phyloP scores from a whole-genome alignment of 2,329 filamentous ascomycete species.

The Sporothrix brasiliensis region DNA sequence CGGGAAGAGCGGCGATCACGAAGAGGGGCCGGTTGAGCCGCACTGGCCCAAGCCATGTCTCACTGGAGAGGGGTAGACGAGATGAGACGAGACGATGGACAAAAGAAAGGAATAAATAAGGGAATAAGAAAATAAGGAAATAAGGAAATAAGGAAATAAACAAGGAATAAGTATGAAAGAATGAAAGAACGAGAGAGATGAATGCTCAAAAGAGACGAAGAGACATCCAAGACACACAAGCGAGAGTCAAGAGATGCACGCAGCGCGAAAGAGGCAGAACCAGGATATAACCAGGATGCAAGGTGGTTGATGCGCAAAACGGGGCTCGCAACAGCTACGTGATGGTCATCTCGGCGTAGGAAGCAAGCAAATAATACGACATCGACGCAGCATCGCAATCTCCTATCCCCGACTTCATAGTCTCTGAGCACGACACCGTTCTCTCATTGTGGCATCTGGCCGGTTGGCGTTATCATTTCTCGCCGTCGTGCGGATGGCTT shows the following conservation, averaged over 20 bases:
- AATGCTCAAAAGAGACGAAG: background rate
- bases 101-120: background rate
- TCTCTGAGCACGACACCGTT: background rate
- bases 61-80: background rate
- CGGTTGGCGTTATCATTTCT: background rate
- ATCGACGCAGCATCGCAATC: no score
- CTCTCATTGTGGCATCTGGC: constrained; percentile 1
- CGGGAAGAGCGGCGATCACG: constrained; percentile 20
- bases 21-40: background rate
- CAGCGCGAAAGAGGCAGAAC: background rate
- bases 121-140: background rate
- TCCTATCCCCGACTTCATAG: background rate
- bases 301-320: constrained; percentile 1
- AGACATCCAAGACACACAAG: background rate
- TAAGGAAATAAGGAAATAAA: background rate
- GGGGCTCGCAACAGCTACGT: background rate
- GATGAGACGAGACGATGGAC: background rate
- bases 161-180: background rate
- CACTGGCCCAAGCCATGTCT: background rate
- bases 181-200: no score
- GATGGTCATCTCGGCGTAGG: background rate
- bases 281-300: background rate
- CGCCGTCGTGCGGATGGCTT: background rate
- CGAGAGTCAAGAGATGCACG: background rate
- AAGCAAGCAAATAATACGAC: no score